Conservation (phyloP, 495 filamentous ascomycete species). For the Xanthoparmelia taractica region DNA sequence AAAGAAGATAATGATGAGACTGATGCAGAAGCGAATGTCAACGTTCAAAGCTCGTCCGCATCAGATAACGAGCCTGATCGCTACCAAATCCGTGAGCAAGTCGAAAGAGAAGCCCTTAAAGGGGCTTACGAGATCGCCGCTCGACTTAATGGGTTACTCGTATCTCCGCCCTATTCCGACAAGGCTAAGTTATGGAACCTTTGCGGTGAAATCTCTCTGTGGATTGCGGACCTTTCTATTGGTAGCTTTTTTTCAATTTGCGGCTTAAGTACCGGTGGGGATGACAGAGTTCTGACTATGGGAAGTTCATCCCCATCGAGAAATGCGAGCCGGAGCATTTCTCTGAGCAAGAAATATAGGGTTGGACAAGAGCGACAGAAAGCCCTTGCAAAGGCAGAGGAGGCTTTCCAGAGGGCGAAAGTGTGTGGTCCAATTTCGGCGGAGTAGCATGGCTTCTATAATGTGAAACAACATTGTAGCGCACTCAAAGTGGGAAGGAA, state of each 20-base stretch:
- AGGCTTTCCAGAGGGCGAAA: constrained; percentile 1
- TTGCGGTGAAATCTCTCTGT: constrained; percentile 59
- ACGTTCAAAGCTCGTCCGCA: background rate
- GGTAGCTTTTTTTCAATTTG: background rate
- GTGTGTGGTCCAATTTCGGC: background rate
- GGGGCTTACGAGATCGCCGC: constrained; percentile 49
- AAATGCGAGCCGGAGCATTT: background rate
- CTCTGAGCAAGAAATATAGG: background rate
- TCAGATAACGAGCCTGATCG: background rate
- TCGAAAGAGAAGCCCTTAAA: constrained; percentile 31
- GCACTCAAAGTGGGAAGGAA: background rate
- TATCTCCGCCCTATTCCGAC: constrained; percentile 56
- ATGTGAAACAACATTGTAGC: background rate
- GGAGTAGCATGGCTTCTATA: background rate
- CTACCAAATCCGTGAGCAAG: constrained; percentile 15
- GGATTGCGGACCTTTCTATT: constrained; percentile 54
- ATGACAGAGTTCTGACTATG: background rate
- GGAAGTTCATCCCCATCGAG: background rate
- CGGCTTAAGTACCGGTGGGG: background rate
- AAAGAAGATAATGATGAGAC: background rate
- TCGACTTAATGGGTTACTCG: constrained; percentile 57
- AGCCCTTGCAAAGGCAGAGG: background rate
- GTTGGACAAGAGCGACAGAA: background rate
- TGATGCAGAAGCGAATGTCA: background rate
- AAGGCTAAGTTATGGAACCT: constrained; percentile 51